Evolutionary conservation across 345 rosid species (phyloP).

Genomic region (Euphorbia lathyris): DNA sequence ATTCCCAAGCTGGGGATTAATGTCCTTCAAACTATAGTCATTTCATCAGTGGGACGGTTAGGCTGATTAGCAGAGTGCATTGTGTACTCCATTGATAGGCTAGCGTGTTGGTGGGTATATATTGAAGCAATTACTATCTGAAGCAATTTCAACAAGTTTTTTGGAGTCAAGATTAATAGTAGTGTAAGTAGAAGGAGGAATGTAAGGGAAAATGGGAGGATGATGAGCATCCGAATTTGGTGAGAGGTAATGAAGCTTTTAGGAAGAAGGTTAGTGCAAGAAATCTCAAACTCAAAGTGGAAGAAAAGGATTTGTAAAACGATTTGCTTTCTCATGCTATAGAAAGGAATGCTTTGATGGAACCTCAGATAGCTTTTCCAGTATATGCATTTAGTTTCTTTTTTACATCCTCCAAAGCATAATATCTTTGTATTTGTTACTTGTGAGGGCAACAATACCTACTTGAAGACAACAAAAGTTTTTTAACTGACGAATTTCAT

Average conservation of each 20-base stretch:
- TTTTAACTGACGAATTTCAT: no score
- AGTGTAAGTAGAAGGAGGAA: no score
- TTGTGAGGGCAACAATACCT: no score
- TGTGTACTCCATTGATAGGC: slow-evolving; percentile 23
- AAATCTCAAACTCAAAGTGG: slow-evolving; percentile 39
- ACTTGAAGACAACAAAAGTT: no score
- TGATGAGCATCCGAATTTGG: slow-evolving; percentile 48
- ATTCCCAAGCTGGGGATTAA: slow-evolving; percentile 66
- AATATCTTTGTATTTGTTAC: no score
- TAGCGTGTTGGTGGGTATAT: slow-evolving; percentile 26
- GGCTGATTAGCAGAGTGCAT: slow-evolving; percentile 35
- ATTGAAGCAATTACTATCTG: slow-evolving; percentile 31
- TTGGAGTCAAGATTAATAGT: no score
- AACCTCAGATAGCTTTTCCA: no score
- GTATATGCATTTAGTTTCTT: no score
- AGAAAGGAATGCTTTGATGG: slow-evolving; percentile 18
- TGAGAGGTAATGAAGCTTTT: slow-evolving; percentile 29
- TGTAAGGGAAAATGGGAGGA: no score
- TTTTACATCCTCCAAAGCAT: no score
- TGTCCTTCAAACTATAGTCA: slow-evolving; percentile 63
- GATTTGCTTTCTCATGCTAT: slow-evolving; percentile 20
- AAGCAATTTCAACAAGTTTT: no score
- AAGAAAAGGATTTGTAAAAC: slow-evolving; percentile 47
- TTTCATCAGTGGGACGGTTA: slow-evolving; percentile 28
- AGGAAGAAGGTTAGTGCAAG: slow-evolving; percentile 34